Conservation (phyloP, 345 rosid species). For the Gossypium longicalyx region DNA sequence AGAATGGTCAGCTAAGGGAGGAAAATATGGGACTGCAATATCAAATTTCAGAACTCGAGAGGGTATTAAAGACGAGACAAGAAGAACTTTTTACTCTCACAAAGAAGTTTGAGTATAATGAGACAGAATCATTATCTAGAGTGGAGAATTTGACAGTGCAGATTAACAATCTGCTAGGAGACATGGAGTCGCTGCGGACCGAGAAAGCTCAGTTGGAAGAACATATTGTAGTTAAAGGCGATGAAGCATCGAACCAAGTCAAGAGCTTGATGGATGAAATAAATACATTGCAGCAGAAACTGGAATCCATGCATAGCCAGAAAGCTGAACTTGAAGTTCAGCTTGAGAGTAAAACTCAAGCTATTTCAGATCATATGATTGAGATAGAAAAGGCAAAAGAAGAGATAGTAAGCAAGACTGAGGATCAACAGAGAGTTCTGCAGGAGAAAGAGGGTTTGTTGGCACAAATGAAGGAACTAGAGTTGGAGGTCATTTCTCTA, state of each 20-base stretch:
- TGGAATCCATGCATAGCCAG: conserved; percentile 46
- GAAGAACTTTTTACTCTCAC: background rate
- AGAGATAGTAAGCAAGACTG: conserved; percentile 26
- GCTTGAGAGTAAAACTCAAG: conserved; percentile 47
- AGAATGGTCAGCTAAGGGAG: conserved; percentile 31
- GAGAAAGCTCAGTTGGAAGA: conserved; percentile 67
- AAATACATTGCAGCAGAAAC: conserved; percentile 40
- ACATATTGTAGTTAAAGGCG: conserved; percentile 36
- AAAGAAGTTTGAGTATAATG: background rate
- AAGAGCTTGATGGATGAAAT: conserved; percentile 50
- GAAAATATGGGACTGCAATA: conserved; percentile 17
- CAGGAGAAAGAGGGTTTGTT: conserved; percentile 46
- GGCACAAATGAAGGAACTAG: conserved; percentile 33
- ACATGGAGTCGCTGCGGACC: conserved; percentile 33
- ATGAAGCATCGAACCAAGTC: conserved; percentile 50
- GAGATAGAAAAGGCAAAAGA: conserved; percentile 43
- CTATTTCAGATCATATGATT: conserved; percentile 43
- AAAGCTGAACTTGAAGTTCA: conserved; percentile 51
- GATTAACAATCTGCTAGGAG: conserved; percentile 35
- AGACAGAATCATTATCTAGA: background rate
- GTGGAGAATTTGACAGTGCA: conserved; percentile 35
- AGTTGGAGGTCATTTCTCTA: conserved; percentile 37
- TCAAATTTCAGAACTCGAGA: background rate
- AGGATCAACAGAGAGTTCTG: conserved; percentile 31
- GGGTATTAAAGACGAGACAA: background rate